Evolutionary conservation across 2,329 filamentous ascomycete species (phyloP), one percentile per base, ranked within the genome.

Genomic region (Dothistroma pini): DNA sequence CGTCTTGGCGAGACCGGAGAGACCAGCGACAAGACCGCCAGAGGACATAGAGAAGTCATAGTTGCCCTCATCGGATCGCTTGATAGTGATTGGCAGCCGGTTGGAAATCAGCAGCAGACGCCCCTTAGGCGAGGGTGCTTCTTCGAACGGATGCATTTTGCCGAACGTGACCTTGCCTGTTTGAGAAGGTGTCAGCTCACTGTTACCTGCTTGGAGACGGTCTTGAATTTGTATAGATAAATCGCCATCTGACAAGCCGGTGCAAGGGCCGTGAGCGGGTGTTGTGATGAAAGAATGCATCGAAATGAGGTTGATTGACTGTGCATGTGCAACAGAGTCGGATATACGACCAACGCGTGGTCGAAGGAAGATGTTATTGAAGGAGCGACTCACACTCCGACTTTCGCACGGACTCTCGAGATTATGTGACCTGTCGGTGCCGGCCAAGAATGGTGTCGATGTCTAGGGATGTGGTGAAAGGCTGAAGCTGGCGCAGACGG

Each of bases 11-110:
- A 97, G 80, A 29, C 95, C 95, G 68, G 91, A 96, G 63, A 99
- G 82, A 21, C 95, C 95, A 55, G 91, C 96, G 71, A 97, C 95
- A 47, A 99, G 85, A 47, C 95, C 95, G 60, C 95, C 95, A 1
- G 95, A 97, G 52, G 93, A 97, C 90, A 97, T 96, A 75, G 89
- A 91, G 77, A 96, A 96, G 72, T 88, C 85, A 80, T 96, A 99
- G 75, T 89, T 89, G 71, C 91, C 93, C 81, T 96, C 91, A 56
- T 95, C 91, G 57, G 89, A 89, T 68, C 91, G 89, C 80, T 97
- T 97, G 79, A 97, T 96, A 66, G 93, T 97, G 76, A 97, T 96
- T 61, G 95, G 93, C 48, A 97, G 84, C 58, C 95, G 90, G 75
- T 99, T 99, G 38, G 93, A 97, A 69, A 97, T 88, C 53, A 97